Evolutionary conservation across 768 basidiomycete genomes (phyloP).

Genomic region (Gymnopilus dilepis): DNA sequence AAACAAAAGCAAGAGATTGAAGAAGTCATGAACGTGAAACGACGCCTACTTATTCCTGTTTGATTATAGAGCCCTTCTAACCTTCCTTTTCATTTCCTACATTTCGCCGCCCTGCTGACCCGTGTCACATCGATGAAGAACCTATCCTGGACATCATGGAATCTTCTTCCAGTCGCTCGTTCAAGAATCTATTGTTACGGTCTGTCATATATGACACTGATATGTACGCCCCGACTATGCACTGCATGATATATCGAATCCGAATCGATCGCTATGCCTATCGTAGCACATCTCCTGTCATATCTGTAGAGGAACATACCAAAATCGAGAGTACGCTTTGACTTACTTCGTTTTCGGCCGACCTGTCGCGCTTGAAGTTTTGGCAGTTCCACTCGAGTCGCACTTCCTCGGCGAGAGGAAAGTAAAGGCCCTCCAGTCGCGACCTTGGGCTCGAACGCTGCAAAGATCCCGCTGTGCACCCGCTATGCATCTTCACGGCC

Average conservation of each 20-base stretch:
- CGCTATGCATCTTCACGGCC: too few species aligned
- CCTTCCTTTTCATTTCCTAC: slow-evolving; percentile 9
- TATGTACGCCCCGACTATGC: slow-evolving; percentile 10
- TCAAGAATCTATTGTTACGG: slow-evolving; percentile 13
- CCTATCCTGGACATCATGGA: slow-evolving; percentile 20
- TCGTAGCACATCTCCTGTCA: slow-evolving; percentile 18
- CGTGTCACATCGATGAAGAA: slow-evolving; percentile 25
- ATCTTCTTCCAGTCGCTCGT: slow-evolving; percentile 8
- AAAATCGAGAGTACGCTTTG: slow-evolving; percentile 22
- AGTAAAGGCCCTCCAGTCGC: neutral
- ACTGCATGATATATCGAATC: slow-evolving; percentile 3
- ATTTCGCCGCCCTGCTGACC: slow-evolving; percentile 11
- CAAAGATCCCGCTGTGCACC: neutral
- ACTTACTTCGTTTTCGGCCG: slow-evolving; percentile 11
- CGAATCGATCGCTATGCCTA: slow-evolving; percentile 18
- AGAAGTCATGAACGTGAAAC: slow-evolving; percentile 9
- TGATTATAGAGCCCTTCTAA: slow-evolving; percentile 21
- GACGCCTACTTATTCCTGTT: slow-evolving; percentile 18
- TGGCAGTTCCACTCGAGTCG: too few species aligned
- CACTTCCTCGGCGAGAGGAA: too few species aligned
- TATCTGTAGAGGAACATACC: slow-evolving; percentile 16
- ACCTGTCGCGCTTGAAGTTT: neutral
- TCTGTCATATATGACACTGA: neutral
- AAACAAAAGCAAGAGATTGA: slow-evolving; percentile 11
- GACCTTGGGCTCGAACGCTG: neutral